These are phyloP conservation scores for Kazachstania psychrophila DNA, from an alignment of 805 yeast genomes.

Conservation along the genomic window DNA sequence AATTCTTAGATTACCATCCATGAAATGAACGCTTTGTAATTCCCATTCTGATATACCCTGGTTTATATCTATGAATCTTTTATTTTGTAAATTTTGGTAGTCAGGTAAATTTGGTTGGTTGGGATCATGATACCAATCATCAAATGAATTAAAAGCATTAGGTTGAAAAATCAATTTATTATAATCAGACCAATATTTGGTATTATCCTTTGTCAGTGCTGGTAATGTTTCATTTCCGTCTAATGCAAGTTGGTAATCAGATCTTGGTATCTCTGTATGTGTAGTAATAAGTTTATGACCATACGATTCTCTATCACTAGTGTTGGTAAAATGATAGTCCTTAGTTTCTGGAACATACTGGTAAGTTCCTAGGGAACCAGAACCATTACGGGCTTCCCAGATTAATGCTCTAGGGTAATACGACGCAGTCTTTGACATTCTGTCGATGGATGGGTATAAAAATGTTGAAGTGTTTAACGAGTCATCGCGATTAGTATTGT, in stretches of 20 bases:
- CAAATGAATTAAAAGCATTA: slow-evolving; percentile 41
- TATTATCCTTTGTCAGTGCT: slow-evolving; percentile 32
- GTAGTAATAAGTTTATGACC: slow-evolving; percentile 24
- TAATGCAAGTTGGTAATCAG: slow-evolving; percentile 54
- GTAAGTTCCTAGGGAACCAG: slow-evolving; percentile 53
- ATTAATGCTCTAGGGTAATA: slow-evolving; percentile 73
- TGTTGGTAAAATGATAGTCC: slow-evolving; percentile 14
- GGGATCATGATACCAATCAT: slow-evolving; percentile 45
- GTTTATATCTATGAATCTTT: slow-evolving; percentile 37
- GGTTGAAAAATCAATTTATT: slow-evolving; percentile 61
- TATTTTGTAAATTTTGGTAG: slow-evolving; percentile 16
- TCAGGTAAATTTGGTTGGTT: slow-evolving; percentile 24
- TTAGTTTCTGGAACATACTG: slow-evolving; percentile 35
- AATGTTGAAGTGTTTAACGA: slow-evolving; percentile 38
- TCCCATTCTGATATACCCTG: slow-evolving; percentile 57
- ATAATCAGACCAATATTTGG: slow-evolving; percentile 75
- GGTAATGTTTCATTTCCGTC: slow-evolving; percentile 38
- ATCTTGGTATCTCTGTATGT: slow-evolving; percentile 35
- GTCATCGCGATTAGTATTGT: slow-evolving; percentile 15
- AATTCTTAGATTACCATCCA: slow-evolving; percentile 52
- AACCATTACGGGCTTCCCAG: slow-evolving; percentile 76
- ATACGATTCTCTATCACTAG: slow-evolving; percentile 7
- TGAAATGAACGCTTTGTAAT: slow-evolving; percentile 36
- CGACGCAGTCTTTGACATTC: slow-evolving; percentile 38
- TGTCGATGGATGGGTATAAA: slow-evolving; percentile 35